Evolutionary conservation across 345 rosid genomes (phyloP).

Genomic region (Isatis tinctoria): DNA sequence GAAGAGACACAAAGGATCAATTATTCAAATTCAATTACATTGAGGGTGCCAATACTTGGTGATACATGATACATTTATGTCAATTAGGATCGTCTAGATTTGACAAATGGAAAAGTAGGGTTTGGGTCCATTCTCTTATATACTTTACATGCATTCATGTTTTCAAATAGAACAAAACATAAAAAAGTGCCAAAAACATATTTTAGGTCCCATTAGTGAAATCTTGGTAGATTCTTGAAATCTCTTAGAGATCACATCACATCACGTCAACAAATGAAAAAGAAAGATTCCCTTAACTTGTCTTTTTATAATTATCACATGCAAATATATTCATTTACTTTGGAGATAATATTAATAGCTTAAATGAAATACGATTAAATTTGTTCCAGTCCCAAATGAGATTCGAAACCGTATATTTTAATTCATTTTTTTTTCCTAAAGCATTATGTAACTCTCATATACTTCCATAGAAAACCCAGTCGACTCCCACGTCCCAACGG

Average conservation of each 20-base stretch:
- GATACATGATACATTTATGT: neutral
- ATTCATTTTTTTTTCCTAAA: neutral
- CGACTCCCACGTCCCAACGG: neutral
- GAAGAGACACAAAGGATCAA: neutral
- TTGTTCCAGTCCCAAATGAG: neutral
- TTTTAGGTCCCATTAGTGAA: neutral
- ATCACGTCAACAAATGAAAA: constrained; percentile 2
- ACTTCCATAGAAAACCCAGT: neutral
- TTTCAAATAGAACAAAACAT: neutral
- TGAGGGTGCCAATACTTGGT: neutral
- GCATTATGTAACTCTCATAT: neutral
- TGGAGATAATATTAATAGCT: neutral
- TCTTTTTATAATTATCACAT: neutral
- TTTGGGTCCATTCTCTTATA: neutral
- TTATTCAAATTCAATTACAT: neutral
- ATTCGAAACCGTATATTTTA: neutral
- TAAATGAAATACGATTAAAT: neutral
- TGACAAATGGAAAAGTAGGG: neutral
- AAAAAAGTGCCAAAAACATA: too few relatives aligned
- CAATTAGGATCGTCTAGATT: neutral
- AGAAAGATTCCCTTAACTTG: neutral
- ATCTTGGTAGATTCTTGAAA: neutral
- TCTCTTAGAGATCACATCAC: neutral
- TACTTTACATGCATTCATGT: neutral
- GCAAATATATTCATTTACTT: neutral